Conservation (phyloP, 108 stramenopile genomes). For the Cyclotella atomus region DNA sequence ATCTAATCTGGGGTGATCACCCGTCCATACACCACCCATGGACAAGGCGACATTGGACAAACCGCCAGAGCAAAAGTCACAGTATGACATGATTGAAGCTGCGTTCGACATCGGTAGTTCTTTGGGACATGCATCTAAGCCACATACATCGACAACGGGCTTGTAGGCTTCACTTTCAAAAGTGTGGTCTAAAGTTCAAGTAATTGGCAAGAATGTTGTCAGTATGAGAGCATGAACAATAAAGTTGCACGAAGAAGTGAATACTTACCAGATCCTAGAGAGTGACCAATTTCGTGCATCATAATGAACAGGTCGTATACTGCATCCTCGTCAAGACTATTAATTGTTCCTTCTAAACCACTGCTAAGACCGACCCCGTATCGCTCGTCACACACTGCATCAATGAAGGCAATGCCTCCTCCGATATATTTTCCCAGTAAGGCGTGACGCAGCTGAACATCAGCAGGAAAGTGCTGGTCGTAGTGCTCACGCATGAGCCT, state of each 20-base stretch:
- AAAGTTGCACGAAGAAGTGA: too few relatives aligned
- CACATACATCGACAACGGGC: constrained; percentile 22
- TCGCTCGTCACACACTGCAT: constrained; percentile 24
- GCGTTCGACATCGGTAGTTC: constrained; percentile 19
- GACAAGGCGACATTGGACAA: constrained; percentile 28
- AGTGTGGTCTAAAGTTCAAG: constrained; percentile 19
- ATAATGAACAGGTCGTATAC: constrained; percentile 28
- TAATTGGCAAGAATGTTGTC: not conserved
- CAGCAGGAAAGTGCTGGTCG: not conserved
- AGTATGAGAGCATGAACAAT: too few relatives aligned
- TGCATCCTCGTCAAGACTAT: constrained; percentile 19
- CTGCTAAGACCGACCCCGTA: constrained; percentile 24
- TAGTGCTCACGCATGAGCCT: constrained; percentile 9
- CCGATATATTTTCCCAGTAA: constrained; percentile 27
- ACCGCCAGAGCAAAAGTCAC: constrained; percentile 31
- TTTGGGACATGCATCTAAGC: constrained; percentile 16
- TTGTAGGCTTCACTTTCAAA: constrained; percentile 24
- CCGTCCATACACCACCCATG: constrained; percentile 24
- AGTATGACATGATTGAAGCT: constrained; percentile 45
- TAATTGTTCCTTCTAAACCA: constrained; percentile 19
- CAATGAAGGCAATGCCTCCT: constrained; percentile 32
- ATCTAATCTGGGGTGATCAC: constrained; percentile 11
- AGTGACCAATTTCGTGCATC: constrained; percentile 28
- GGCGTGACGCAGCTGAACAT: constrained; percentile 15
- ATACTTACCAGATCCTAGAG: constrained; percentile 27